These are phyloP conservation scores for Syzygium jambos DNA, from an alignment of 345 rosid species.

Conservation along the genomic window DNA sequence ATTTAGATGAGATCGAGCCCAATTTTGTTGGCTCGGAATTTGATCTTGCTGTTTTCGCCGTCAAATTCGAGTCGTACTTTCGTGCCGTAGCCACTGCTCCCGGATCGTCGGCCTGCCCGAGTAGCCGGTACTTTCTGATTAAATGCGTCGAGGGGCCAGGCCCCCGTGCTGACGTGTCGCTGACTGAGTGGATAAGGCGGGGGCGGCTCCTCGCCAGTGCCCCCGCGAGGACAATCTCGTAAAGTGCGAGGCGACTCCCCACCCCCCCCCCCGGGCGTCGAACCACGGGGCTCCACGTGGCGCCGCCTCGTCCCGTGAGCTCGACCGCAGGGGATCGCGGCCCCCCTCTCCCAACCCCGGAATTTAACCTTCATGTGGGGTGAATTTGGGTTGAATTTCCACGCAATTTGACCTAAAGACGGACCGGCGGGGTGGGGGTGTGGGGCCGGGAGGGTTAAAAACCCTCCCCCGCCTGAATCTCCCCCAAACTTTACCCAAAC, in stretches of 20 bases:
- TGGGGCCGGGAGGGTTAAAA: neutral
- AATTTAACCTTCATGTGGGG: constrained; percentile 26
- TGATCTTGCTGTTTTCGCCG: neutral
- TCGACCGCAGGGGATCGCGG: neutral
- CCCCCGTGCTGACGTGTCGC: neutral
- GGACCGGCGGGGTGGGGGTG: neutral
- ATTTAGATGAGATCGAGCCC: neutral
- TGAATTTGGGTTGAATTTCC: constrained; percentile 67
- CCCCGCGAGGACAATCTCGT: neutral
- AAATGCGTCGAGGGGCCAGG: neutral
- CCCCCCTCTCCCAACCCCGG: neutral
- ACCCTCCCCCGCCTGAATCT: constrained; percentile 11
- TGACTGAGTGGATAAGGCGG: constrained; percentile 10
- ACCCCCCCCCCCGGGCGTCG: neutral
- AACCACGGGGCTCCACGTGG: neutral
- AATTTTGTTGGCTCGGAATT: neutral
- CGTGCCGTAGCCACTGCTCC: neutral
- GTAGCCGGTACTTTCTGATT: neutral
- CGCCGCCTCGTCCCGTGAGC: neutral
- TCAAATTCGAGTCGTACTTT: neutral
- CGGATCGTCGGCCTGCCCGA: neutral
- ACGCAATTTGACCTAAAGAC: constrained; percentile 35
- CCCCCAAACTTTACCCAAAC: constrained; percentile 2
- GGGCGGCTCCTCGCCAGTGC: neutral
- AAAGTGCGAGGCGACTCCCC: neutral